These are phyloP conservation scores for Gracilariopsis chorda DNA, from an alignment of 23 red algal genomes.

Conservation along the genomic window DNA sequence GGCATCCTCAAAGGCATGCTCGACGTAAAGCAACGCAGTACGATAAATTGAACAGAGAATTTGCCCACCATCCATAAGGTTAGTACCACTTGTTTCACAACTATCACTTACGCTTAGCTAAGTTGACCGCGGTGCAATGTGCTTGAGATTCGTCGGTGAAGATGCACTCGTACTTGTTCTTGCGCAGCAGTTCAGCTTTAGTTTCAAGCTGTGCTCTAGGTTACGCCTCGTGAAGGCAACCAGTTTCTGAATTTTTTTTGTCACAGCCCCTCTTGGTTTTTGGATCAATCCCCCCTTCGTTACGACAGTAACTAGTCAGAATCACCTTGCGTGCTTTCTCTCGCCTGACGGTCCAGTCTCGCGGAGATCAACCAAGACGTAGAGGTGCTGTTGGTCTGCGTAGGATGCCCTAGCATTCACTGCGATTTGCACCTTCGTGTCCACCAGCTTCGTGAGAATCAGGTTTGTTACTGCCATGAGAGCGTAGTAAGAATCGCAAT, in stretches of 20 bases:
- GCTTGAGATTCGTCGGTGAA: background rate
- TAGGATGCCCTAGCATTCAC: background rate
- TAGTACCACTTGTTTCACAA: no score
- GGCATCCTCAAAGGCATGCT: background rate
- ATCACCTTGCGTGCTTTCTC: background rate
- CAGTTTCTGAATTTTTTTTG: background rate
- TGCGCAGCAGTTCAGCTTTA: background rate
- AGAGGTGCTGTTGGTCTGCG: background rate
- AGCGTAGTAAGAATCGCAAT: background rate
- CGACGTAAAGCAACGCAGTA: background rate
- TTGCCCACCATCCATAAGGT: background rate
- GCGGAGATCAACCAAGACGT: background rate
- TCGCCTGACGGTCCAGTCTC: constrained; percentile 5
- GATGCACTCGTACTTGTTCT: background rate
- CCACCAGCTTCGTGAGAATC: background rate
- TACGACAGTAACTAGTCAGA: background rate
- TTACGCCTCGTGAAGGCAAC: background rate
- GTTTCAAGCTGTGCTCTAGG: background rate
- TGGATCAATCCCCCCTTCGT: background rate
- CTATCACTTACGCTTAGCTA: background rate
- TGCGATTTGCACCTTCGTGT: background rate
- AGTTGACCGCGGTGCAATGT: background rate
- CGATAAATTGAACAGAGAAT: background rate
- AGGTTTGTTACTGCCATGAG: background rate
- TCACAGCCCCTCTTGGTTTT: background rate